Conservation (phyloP, 306 rosid species). For the Dicorynia guianensis region DNA sequence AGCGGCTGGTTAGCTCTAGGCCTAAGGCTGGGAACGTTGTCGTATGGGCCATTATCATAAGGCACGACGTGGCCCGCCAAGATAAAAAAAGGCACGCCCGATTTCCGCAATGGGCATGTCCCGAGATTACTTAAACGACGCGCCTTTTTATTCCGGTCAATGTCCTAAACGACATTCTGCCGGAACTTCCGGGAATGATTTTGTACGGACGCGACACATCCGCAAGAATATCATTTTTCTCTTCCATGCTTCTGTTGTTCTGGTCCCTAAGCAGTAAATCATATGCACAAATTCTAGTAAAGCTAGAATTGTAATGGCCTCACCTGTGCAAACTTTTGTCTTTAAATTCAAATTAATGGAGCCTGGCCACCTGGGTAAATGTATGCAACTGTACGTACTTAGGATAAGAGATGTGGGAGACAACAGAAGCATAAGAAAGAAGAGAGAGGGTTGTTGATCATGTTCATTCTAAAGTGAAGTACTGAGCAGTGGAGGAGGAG, state of each 20-base stretch:
- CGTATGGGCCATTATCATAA: no score
- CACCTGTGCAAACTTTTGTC: no score
- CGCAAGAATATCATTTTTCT: neutral
- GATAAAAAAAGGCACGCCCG: neutral
- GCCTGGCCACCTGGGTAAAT: no score
- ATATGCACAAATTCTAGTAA: no score
- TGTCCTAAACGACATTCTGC: conserved; percentile 25
- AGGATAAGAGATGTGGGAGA: no score
- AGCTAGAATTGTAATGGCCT: no score
- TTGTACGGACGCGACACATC: neutral
- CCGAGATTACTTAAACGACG: neutral
- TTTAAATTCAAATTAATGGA: no score
- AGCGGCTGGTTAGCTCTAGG: neutral
- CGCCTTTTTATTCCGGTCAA: neutral
- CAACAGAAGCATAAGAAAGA: no score
- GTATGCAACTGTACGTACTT: no score
- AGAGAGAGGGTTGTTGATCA: no score
- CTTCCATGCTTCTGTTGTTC: neutral
- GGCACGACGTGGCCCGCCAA: neutral
- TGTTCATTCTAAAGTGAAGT: no score
- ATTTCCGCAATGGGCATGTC: neutral
- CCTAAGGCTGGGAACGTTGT: neutral
- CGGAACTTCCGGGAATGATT: conserved; percentile 19
- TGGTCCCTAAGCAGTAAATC: neutral
- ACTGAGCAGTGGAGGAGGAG: no score